These are phyloP conservation scores for Saccharum hybrid DNA, from an alignment of 202 grass and related monocot genomes.

Conservation along the genomic window DNA sequence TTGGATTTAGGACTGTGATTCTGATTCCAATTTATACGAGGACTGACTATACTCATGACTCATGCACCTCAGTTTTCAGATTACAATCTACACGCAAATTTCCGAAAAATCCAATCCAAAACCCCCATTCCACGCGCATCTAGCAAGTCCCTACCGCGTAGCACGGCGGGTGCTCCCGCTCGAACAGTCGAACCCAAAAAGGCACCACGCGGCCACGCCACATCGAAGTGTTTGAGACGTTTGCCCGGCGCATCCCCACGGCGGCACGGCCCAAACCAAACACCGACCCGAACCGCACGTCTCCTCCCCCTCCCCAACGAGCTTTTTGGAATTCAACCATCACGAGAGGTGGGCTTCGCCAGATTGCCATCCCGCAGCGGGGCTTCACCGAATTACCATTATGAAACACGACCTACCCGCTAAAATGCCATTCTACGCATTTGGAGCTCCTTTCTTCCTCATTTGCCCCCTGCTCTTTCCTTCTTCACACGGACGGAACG, in stretches of 20 bases:
- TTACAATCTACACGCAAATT: not conserved
- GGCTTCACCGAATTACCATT: no score
- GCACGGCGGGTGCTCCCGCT: not conserved
- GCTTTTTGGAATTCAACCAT: no score
- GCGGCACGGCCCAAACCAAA: conserved; percentile 27
- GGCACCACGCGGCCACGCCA: conserved; percentile 13
- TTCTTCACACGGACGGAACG: no score
- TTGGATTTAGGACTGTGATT: no score
- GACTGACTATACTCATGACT: not conserved
- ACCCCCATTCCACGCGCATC: not conserved
- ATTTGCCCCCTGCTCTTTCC: no score
- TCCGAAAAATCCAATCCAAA: not conserved
- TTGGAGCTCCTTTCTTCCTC: no score
- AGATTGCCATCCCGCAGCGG: no score
- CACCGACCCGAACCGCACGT: conserved; percentile 46
- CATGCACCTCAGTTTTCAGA: not conserved
- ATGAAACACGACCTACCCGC: no score
- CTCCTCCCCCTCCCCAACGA: not conserved
- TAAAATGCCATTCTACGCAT: no score
- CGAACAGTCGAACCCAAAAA: not conserved
- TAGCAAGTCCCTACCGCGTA: not conserved
- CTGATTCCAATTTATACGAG: no score
- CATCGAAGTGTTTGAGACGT: conserved; percentile 46
- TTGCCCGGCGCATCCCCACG: not conserved
- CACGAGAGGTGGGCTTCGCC: no score